These are phyloP conservation scores for Xylaria nigripes DNA, from an alignment of 495 filamentous ascomycete genomes.

Conservation along the genomic window DNA sequence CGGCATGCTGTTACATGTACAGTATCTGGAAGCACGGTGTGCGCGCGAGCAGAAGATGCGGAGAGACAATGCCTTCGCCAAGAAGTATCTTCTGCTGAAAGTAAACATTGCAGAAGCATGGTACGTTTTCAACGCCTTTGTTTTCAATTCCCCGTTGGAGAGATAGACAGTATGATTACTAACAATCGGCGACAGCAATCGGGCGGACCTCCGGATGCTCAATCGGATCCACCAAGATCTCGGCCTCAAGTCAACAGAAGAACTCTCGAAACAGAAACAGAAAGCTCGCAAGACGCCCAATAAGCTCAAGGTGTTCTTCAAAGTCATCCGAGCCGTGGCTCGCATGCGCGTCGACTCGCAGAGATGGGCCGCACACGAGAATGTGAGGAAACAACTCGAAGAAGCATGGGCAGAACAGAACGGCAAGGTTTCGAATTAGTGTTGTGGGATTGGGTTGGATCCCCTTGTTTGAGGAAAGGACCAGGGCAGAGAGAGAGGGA, in stretches of 20 bases:
- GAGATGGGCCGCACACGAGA: slow-evolving; percentile 34
- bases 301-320: slow-evolving; percentile 26
- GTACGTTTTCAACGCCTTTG: slow-evolving; percentile 57
- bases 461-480: too few relatives aligned
- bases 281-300: slow-evolving; percentile 13
- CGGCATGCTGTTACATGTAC: slow-evolving; percentile 78
- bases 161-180: neutral
- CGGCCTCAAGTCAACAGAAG: slow-evolving; percentile 26
- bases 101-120: slow-evolving; percentile 75
- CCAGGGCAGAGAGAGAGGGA: too few relatives aligned
- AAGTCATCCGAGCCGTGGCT: slow-evolving; percentile 32
- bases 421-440: too few relatives aligned
- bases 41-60: slow-evolving; percentile 74
- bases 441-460: too few relatives aligned
- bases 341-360: slow-evolving; percentile 34
- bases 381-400: slow-evolving; percentile 29
- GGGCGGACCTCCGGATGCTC: slow-evolving; percentile 79
- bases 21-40: slow-evolving; percentile 74
- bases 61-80: slow-evolving; percentile 66
- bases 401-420: slow-evolving; percentile 29
- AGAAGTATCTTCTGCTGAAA: slow-evolving; percentile 70
- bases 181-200: slow-evolving; percentile 55
- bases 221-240: slow-evolving; percentile 53
- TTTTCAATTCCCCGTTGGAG: neutral
- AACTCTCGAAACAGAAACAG: slow-evolving; percentile 17